Conservation (phyloP, 306 rosid genomes). For the Cicer judaicum region DNA sequence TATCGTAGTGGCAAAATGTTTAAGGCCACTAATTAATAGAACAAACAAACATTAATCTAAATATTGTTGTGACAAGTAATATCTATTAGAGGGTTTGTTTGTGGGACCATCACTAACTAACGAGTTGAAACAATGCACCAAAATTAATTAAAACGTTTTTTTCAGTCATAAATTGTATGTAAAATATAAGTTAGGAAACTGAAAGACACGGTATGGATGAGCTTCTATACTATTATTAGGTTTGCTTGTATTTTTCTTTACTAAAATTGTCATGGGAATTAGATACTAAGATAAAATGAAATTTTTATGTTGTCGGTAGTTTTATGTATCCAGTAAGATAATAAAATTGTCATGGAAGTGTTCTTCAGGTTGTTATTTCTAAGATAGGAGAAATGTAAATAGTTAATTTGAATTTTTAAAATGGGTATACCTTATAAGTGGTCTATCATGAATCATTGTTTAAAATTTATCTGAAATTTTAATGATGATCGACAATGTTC, state of each 20-base stretch:
- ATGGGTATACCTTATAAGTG: rapidly evolving
- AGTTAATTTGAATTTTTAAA: too few relatives aligned
- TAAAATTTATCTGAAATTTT: too few relatives aligned
- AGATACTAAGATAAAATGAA: background rate
- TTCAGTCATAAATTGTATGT: too few relatives aligned
- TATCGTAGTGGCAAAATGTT: background rate
- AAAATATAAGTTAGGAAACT: too few relatives aligned
- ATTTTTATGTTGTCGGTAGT: background rate
- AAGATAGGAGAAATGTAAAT: too few relatives aligned
- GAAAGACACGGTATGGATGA: background rate
- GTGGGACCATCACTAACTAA: background rate
- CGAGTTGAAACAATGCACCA: too few relatives aligned
- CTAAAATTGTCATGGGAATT: background rate
- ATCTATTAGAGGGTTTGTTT: background rate
- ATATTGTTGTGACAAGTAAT: background rate
- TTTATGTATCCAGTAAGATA: too few relatives aligned
- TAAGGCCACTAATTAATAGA: background rate
- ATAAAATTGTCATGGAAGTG: too few relatives aligned
- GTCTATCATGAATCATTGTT: too few relatives aligned
- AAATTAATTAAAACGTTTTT: too few relatives aligned
- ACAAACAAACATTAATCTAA: background rate
- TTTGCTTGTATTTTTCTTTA: background rate
- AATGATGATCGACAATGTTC: too few relatives aligned
- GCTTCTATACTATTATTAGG: background rate
- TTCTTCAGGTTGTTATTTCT: too few relatives aligned